Conservation (phyloP, 805 yeast genomes). For the Saturnispora hagleri region DNA sequence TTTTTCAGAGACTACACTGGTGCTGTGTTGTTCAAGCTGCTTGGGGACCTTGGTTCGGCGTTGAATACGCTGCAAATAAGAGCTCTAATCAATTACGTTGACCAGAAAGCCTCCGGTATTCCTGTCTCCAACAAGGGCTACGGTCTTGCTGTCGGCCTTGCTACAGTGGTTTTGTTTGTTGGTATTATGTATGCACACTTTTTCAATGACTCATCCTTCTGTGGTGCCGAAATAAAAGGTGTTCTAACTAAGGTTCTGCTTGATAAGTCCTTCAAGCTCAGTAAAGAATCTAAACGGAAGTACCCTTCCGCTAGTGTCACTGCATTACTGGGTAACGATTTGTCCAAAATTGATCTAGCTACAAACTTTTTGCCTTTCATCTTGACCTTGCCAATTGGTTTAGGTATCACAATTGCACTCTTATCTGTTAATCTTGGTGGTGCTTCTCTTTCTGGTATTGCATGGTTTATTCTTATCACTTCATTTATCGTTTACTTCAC, state of each 20-base stretch:
- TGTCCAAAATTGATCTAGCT: conserved; percentile 72
- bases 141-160: conserved; percentile 68
- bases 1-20: conserved; percentile 37
- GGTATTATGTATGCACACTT: conserved; percentile 50
- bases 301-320: conserved; percentile 67
- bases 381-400: conserved; percentile 53
- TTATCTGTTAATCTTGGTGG: conserved; percentile 64
- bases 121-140: conserved; percentile 48
- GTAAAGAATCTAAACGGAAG: conserved; percentile 45
- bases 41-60: conserved; percentile 42
- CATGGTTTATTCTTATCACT: conserved; percentile 43
- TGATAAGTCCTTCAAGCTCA: conserved; percentile 56
- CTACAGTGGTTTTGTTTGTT: conserved; percentile 40
- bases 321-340: conserved; percentile 71
- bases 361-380: conserved; percentile 59
- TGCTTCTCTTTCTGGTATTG: conserved; percentile 63
- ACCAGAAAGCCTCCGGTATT: conserved; percentile 36
- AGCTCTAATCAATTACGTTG: conserved; percentile 57
- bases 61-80: conserved; percentile 60
- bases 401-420: conserved; percentile 54
- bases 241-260: conserved; percentile 62
- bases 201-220: conserved; percentile 49
- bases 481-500: conserved; percentile 38
- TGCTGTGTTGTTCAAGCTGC: conserved; percentile 33
- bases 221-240: conserved; percentile 67